phyloP scores from a whole-genome alignment of 176 grass and related monocot genomes.

The Coix lacrymajobi region DNA sequence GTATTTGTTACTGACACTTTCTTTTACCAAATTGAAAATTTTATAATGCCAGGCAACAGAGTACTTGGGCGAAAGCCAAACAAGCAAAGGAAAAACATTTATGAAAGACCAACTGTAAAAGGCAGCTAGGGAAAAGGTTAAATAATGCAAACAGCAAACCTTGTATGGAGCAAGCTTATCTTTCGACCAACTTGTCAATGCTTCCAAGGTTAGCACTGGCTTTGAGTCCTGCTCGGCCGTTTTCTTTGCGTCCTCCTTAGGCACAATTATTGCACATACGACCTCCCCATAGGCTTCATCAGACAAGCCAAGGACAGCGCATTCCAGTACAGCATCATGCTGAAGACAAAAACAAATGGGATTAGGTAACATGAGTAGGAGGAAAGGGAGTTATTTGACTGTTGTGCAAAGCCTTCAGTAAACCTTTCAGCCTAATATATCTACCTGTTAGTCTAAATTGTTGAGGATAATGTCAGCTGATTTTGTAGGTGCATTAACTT shows the following conservation, averaged over 20 bases:
- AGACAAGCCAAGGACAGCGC: constrained; percentile 73
- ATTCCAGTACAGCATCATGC: constrained; percentile 69
- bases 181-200: constrained; percentile 71
- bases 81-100: not conserved
- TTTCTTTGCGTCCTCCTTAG: constrained; percentile 52
- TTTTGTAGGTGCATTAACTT: not conserved
- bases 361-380: constrained; percentile 11
- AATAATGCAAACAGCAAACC: constrained; percentile 45
- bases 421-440: constrained; percentile 6
- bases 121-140: not conserved
- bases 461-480: not conserved
- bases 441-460: not conserved
- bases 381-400: not conserved
- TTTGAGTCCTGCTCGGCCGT: constrained; percentile 43
- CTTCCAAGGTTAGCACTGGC: constrained; percentile 63
- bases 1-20: not conserved
- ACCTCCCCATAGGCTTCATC: constrained; percentile 89
- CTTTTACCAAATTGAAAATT: not conserved
- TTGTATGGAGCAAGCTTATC: constrained; percentile 97
- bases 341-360: constrained; percentile 19
- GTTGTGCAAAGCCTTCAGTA: not conserved
- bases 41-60: not conserved
- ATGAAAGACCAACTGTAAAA: not conserved
- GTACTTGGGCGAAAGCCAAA: not conserved
- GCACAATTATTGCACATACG: constrained; percentile 80